Base-by-base conservation (phyloP, 192 early-diverging fungal species). In the Hyaloraphidium curvatum region DNA sequence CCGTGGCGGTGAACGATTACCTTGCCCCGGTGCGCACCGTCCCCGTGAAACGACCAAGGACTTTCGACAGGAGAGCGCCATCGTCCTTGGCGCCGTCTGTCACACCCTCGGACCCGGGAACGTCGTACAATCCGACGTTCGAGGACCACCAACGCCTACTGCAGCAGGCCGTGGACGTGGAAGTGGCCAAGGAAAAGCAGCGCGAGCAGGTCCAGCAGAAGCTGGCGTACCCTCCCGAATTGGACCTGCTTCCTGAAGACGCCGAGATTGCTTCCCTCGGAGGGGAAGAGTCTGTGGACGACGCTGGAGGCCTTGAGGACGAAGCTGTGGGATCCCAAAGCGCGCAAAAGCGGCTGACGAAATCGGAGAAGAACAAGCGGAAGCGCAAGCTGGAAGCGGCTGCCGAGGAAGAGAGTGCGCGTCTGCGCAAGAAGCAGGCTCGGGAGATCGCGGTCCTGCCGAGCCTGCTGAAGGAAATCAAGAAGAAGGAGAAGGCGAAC, bases 91-190 rank as follows among this genome's bases (percentile, higher is more conserved):
- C n/a, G 16, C 74, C 81, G 0, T 83, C 84, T 2, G 78, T 97
- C 1, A 67, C 76, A 28, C 63, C 82, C 31, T 73, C 82, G 22
- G 81, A 89, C 51, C 77, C 83, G 1, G 94, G 94, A 39, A 73
- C 84, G 0, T 94, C 90, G 14, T 97, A 97, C 66, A 86, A 88
- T 50, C 94, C 94, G 4, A 68, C 71, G 11, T 71, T 79, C 57
- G 67, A 73, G 43, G 83, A 86, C 35, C 90, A 94, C 70, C 78
- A 88, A 61, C 65, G 53, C 7, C 59, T 82, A 30, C 52, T 86
- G 30, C 55, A 56, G 4, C 59, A 71, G 55, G 83, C 81, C n/a
- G 62, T 71, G 22, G 63, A 71, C 2, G 72, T 76, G 30, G 80
- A 83, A 31, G 53, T 67, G 33, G 51, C 41, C 29, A 67, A 76